phyloP scores from a whole-genome alignment of 2,329 filamentous ascomycete species.

The Aspergillus quadrilineatus region DNA sequence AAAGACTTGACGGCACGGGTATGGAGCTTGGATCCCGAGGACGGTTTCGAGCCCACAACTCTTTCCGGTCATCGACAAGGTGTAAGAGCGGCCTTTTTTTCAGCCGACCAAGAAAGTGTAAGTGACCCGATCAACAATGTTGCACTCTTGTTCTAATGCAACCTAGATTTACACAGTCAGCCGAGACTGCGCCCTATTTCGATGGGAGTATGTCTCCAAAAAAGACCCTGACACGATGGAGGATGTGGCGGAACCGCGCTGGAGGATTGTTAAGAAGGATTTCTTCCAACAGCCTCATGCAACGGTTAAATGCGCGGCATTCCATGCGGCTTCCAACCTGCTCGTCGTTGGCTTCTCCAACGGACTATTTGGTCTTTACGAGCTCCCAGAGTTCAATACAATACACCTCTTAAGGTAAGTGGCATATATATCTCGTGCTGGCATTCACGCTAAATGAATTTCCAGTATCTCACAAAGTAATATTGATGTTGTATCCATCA shows the following conservation, averaged over 20 bases:
- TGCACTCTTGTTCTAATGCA: constrained; percentile 16
- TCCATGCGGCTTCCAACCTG: constrained; percentile 82
- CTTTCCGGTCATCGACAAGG: constrained; percentile 87
- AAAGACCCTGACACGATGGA: constrained; percentile 61
- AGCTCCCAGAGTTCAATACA: constrained; percentile 91
- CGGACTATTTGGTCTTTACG: constrained; percentile 89
- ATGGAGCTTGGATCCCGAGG: constrained; percentile 88
- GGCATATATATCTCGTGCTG: background rate
- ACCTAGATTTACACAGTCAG: constrained; percentile 82
- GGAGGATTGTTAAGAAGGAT: constrained; percentile 87
- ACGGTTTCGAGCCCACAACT: constrained; percentile 85
- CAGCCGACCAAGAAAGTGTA: constrained; percentile 80
- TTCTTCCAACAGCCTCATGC: constrained; percentile 93
- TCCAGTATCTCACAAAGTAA: constrained; percentile 92
- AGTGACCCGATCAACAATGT: constrained; percentile 18
- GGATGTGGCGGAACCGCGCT: constrained; percentile 69
- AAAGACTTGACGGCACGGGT: constrained; percentile 91
- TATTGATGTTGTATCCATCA: constrained; percentile 92
- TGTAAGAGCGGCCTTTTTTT: constrained; percentile 95
- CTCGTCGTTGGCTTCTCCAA: constrained; percentile 96
- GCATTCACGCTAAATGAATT: constrained; percentile 17
- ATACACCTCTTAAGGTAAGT: constrained; percentile 72
- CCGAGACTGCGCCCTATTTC: constrained; percentile 94
- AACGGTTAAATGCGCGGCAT: constrained; percentile 84
- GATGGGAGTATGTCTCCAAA: constrained; percentile 78